Base-by-base conservation (phyloP, 202 grass and related monocot species). In the Dendrocalamus latiflorus region DNA sequence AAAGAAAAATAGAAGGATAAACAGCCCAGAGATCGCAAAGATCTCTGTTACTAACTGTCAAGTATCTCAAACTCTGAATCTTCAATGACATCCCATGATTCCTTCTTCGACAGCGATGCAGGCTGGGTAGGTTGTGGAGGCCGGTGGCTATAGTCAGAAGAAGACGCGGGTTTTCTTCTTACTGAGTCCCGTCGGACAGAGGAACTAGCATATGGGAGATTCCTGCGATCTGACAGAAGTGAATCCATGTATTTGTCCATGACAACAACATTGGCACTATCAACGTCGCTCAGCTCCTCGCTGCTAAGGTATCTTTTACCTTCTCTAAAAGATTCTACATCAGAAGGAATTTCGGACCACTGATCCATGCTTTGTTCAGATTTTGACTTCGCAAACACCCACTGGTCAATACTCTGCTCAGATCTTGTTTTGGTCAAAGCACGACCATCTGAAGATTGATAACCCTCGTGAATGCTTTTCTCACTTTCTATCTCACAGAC, bases 241-340 rank as follows among this genome's bases (percentile, higher is more conserved):
- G 93, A 92, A 77, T 99, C 96, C 91, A 99, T 99, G 81, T 99
- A 99, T 55, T 89, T 93, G 85, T 99, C 96, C 89, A 99, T 82
- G 64, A 99, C 87, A 38, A 93, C 71, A 39, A 91, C 74, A 65
- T 86, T 90, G 55, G 81, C 53, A 45, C 86, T 90, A 77, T 87
- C 85, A 24, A 26, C 83, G 0, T 89, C 89, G 8, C 91, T 89
- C 64, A 84, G 65, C 24, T 96, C 91, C 78, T 93, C 93, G 1
- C 85, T 86, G 55, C 89, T 96, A 71, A 88, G 78, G 70, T 87
- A 87, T 51, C 83, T 78, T 70, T 86, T 86, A 62, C 83, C 88
- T 68, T 92, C 93, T 34, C 71, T 90, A 26, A 83, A 84, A 69
- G 79, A 89, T 49, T 96, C 93, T 25, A 94, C 89, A 20, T 91